Base-by-base conservation (phyloP, 2,329 filamentous ascomycete species). In the Paradendryphiella salina region DNA sequence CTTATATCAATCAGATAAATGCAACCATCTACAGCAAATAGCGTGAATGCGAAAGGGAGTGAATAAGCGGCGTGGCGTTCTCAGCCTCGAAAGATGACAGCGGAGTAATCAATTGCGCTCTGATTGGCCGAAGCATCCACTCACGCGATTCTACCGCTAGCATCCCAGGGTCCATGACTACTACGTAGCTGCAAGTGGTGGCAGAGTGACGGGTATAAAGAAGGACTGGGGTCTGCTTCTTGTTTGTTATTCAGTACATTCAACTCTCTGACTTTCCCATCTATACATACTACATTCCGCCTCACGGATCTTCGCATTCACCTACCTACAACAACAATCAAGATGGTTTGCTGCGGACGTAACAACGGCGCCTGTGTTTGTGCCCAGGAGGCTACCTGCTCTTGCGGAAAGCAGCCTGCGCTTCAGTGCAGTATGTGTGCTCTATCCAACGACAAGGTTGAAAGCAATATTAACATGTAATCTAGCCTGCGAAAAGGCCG, bases 391-490 rank as follows among this genome's bases (percentile, higher is more conserved):
- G 82, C 83, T 56, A 84, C 75, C 54, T 96, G 91, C 84, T 95
- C 90, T 13, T 97, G 93, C 73, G 93, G 93, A 70, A 85, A 96
- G 79, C 83, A 94, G 72, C 84, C 85, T 3, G 93, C 93, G 41
- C 84, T 96, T 40, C 81, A 92, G 73, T 97, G 93, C 83, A 88
- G 70, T 72, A 72, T 54, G 69, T 66, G 23, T 29, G 34, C 40
- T 55, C 47, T 50, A 26, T 40, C 50, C 50, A 18, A 29, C 20
- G 14, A 43, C 49, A 32, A 48, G 36, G 29, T 34, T 41, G 52
- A 46, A 35, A 40, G 40, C 36, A 10, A 18, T 46, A 33, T 58
- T 67, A 29, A 64, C 50, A 7, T 11, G 36, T 4, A 15, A 1
- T n/a, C 29, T 26, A 72, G 70, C 80, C 56, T 96, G 93, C 78